phyloP scores from a whole-genome alignment of 768 basidiomycete species.

The Rhodotorula toruloides region DNA sequence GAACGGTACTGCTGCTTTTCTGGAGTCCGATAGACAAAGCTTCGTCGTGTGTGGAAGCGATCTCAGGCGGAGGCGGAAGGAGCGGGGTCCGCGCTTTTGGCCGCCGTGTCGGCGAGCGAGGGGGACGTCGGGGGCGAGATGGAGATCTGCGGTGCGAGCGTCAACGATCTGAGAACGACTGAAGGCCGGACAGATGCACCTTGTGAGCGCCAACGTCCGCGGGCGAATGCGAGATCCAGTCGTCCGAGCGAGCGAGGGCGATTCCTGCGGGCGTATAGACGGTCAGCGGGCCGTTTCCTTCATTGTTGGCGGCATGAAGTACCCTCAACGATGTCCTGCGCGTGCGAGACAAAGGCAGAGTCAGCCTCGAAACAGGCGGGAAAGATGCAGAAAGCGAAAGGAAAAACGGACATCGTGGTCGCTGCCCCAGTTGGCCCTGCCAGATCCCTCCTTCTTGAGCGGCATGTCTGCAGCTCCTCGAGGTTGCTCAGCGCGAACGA shows the following conservation, averaged over 20 bases:
- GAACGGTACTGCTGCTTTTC: too few relatives aligned
- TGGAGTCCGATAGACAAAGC: too few relatives aligned
- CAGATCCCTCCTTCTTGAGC: background rate
- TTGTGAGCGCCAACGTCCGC: slow-evolving; percentile 1
- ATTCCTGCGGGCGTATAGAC: background rate
- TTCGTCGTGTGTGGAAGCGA: background rate
- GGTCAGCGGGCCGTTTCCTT: too few relatives aligned
- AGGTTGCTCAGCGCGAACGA: too few relatives aligned
- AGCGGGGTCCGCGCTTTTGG: background rate
- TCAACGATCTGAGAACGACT: background rate
- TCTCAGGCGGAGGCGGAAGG: background rate
- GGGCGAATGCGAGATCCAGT: background rate
- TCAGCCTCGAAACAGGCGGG: background rate
- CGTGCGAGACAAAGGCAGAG: background rate
- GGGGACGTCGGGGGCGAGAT: background rate
- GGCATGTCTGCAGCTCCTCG: background rate
- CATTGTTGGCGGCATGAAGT: too few relatives aligned
- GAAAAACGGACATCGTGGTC: background rate
- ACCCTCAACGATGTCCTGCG: slow-evolving; percentile 3
- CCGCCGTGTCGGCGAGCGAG: background rate
- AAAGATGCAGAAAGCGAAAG: background rate
- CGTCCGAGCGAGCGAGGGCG: slow-evolving; percentile 2
- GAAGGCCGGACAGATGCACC: background rate
- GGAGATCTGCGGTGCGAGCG: background rate
- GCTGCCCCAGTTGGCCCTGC: slow-evolving; percentile 4